Evolutionary conservation across 176 grass and related monocot genomes (phyloP), one percentile per base, ranked within the genome.

Genomic region (Phoenix roebelenii): DNA sequence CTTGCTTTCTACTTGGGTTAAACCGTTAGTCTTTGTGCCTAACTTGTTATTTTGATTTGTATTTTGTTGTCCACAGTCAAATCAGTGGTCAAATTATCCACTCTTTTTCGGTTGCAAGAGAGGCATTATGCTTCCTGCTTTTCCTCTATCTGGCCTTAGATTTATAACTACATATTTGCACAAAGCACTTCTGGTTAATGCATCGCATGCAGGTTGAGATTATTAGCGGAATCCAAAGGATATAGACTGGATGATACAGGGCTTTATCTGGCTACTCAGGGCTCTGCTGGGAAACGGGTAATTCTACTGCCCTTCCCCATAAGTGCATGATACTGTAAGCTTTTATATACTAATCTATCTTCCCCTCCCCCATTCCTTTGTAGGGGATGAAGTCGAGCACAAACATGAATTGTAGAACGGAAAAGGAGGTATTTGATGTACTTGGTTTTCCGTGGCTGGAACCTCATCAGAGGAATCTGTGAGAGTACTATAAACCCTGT

Each of bases 391-490:
- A 78, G 56, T 82, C 81, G 0, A 76, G 83, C 9, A 78, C 78
- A 0, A 82, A 79, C 52, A 73, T 91, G 3, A 89, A 63, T 61
- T 97, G 92, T 59, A 12, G 78, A 51, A 79, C 84, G 5, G 92
- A 97, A 66, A 85, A 88, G 72, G 92, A 91, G 49, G 87, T 97
- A 15, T 97, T 97, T 4, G 87, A 97, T 25, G 65, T 66, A 0
- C 92, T 97, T 60, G 87, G 87, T 65, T 91, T 91, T 70, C 92
- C 92, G 25, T 91, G 78, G 72, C 57, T 88, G 54, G 83, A 97
- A 68, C 84, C 87, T 22, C 87, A 88, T 22, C 81, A 91, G 59
- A 89, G 92, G 18, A 97, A 97, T 64, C 81, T 82, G 18, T 73
- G 26, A 55, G 35, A 44, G 9, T 10, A 44, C 35, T 14, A 9